Conservation (phyloP, 192 early-diverging fungal species). For the Backusella psychrophila region DNA sequence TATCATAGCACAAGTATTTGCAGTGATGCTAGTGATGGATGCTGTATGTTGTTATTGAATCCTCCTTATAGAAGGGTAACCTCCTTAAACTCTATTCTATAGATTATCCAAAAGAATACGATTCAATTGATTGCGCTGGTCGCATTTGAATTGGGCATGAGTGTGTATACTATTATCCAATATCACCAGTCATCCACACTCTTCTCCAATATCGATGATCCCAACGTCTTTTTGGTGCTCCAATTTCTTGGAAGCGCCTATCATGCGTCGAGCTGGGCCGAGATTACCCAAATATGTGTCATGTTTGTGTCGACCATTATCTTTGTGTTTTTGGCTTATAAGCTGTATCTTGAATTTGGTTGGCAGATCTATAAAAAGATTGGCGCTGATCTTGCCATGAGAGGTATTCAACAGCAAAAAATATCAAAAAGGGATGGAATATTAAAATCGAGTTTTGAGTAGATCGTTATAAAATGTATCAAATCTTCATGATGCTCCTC, state of each 20-base stretch:
- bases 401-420: conserved; percentile 39
- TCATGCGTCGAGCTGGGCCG: conserved; percentile 36
- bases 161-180: conserved; percentile 71
- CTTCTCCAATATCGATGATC: conserved; percentile 26
- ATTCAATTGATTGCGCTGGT: conserved; percentile 85
- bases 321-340: conserved; percentile 55
- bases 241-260: conserved; percentile 22
- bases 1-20: conserved; percentile 84
- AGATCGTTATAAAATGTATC: conserved; percentile 74
- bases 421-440: background rate
- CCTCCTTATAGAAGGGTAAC: background rate
- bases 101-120: conserved; percentile 90
- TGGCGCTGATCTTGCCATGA: conserved; percentile 73
- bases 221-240: conserved; percentile 13
- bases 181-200: conserved; percentile 45
- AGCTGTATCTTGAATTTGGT: conserved; percentile 78
- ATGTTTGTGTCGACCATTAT: conserved; percentile 47
- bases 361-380: conserved; percentile 86
- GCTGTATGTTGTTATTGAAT: conserved; percentile 53
- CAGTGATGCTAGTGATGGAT: conserved; percentile 78
- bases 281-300: conserved; percentile 54
- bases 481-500: conserved; percentile 77
- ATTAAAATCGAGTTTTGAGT: background rate
- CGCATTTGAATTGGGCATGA: conserved; percentile 62
- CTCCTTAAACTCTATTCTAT: background rate